Base-by-base conservation (phyloP, 1,284 basidiomycete genomes). In the Sanguinoderma infundibulare region DNA sequence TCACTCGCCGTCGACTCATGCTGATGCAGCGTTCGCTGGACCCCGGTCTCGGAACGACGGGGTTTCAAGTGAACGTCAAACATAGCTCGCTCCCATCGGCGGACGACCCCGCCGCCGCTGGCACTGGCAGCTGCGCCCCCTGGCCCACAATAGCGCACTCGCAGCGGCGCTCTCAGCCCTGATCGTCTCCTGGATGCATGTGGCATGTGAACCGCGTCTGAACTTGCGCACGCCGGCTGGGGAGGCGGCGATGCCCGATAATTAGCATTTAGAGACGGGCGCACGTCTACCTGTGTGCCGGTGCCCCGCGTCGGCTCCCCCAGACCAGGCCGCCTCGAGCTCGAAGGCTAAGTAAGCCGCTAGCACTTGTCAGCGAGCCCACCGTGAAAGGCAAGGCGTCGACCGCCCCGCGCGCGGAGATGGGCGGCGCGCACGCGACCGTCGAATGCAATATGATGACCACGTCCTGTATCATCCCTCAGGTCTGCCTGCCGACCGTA, bases 191-290 rank as follows among this genome's bases (percentile, higher is more conserved):
- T 28, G 24, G 9, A 46, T 20, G 42, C 26, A 39, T 39, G n/a
- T 7, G 22, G 30, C 28, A 32, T 20, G 17, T 32, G 46, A 2
- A 49, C 28, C 24, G 24, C 15, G 9, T 10, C n/a, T 30, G 30
- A 9, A 6, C 30, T n/a, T 20, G 30, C 17, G 9, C 26, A n/a
- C n/a, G n/a, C n/a, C n/a, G n/a, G n/a, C n/a, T n/a, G n/a, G n/a
- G n/a, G 46, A 26, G 26, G 28, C 46, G 46, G 46, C 30, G 46
- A 49, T 49, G 15, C 46, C 28, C 46, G 46, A 30, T 20, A 32
- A 20, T 49, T 49, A 49, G 46, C 28, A 49, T 49, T 49, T 49
- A 49, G 46, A 49, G 46, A 32, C 42, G 28, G 42, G 42, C 24
- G 28, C 42, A 6, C 9, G 24, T 22, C 17, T 49, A 49, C 46